Percentiles rank a stretch among this genome's conserved stretches.
These are phyloP conservation scores for Sporothrix brunneoviolacea DNA, from an alignment of 2,329 filamentous ascomycete species.

Conservation along the genomic window DNA sequence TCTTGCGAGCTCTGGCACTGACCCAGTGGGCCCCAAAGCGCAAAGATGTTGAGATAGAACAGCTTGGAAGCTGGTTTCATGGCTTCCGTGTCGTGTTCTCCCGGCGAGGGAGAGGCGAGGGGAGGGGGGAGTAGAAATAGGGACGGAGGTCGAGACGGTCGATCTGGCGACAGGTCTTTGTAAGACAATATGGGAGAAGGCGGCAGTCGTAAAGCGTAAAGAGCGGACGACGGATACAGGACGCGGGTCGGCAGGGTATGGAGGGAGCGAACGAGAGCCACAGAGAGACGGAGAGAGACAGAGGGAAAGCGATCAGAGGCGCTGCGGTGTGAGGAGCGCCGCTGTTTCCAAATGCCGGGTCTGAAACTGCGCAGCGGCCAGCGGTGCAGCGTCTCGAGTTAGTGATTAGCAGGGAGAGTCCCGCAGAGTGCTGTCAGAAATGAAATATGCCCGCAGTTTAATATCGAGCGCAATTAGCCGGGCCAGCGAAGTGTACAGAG, in stretches of 20 bases:
- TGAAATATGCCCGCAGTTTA: too few species aligned
- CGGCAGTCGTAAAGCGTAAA: background rate
- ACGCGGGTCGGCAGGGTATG: slow-evolving; percentile 3
- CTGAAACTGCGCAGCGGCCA: slow-evolving; percentile 14
- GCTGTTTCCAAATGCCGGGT: slow-evolving; percentile 13
- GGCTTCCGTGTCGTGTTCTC: slow-evolving; percentile 11
- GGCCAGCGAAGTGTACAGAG: background rate
- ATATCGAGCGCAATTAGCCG: slow-evolving; percentile 8
- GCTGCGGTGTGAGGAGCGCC: background rate
- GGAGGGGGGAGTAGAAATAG: slow-evolving; percentile 1
- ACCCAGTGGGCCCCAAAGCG: slow-evolving; percentile 44
- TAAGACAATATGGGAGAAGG: too few species aligned
- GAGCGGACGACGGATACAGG: background rate
- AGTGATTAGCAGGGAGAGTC: too few species aligned
- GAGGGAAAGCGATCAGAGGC: too few species aligned
- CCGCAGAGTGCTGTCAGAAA: background rate
- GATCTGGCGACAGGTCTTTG: background rate
- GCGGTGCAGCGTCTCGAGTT: too few species aligned
- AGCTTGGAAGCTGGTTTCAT: slow-evolving; percentile 50
- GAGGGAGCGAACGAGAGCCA: slow-evolving; percentile 1
- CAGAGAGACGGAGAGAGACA: too few species aligned
- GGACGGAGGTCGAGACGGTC: background rate
- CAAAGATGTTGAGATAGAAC: slow-evolving; percentile 51
- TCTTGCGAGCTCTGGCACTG: slow-evolving; percentile 41
- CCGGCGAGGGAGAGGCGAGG: background rate